A percentile compares a stretch with the other conserved stretches of the same genome.
These are phyloP conservation scores for Dactylis glomerata DNA, from an alignment of 176 grass and related monocot species.

Conservation along the genomic window DNA sequence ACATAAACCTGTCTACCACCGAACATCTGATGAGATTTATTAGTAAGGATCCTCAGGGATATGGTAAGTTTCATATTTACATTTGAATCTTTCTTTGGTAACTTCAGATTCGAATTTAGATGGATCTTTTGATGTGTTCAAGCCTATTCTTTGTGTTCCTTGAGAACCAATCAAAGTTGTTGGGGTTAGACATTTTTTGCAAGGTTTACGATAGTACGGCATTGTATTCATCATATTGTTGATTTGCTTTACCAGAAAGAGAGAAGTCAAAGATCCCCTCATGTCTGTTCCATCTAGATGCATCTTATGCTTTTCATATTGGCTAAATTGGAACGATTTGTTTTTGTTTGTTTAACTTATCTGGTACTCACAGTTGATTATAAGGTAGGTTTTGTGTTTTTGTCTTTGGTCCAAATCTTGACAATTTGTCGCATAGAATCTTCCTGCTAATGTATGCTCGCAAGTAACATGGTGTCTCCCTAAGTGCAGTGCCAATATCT, in stretches of 20 bases:
- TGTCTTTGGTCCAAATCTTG: not conserved
- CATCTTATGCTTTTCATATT: not conserved
- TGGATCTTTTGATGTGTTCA: not conserved
- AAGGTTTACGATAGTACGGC: not conserved
- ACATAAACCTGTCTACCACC: constrained; percentile 85
- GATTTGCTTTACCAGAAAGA: not conserved
- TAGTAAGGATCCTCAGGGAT: constrained; percentile 84
- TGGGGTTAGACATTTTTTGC: not conserved
- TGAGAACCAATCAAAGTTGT: not conserved
- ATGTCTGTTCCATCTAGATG: not conserved
- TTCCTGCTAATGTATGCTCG: not conserved
- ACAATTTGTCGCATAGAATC: not conserved
- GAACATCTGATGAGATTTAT: constrained; percentile 98
- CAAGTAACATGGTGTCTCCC: constrained; percentile 8
- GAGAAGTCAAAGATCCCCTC: not conserved
- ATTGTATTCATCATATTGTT: not conserved
- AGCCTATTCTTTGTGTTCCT: not conserved
- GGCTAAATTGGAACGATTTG: not conserved
- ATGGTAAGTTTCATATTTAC: constrained; percentile 62
- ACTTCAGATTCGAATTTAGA: not conserved
- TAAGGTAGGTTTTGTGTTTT: not conserved
- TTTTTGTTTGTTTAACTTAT: not conserved
- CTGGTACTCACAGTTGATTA: not conserved
- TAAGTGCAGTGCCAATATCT: constrained; percentile 80
- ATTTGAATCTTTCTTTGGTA: not conserved